These are phyloP conservation scores for Dactylonectria estremocensis DNA, from an alignment of 2,329 filamentous ascomycete species.

Conservation along the genomic window DNA sequence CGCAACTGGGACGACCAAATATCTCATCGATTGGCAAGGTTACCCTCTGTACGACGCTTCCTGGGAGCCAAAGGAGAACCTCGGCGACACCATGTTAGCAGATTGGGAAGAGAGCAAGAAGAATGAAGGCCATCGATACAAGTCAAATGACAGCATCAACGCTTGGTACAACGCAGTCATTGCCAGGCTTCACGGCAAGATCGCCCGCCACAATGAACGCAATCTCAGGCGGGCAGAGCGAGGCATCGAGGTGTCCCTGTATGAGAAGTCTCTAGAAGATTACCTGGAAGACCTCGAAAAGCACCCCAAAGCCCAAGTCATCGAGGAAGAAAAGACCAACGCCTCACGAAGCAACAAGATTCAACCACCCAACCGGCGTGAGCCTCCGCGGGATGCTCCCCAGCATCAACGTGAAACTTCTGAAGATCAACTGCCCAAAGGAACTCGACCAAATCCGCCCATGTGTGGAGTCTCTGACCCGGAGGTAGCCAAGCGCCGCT, in stretches of 20 bases:
- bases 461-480: not conserved
- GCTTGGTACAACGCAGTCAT: conserved; percentile 55
- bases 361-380: not conserved
- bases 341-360: not conserved
- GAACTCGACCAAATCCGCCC: conserved; percentile 1
- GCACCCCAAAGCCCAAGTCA: conserved; percentile 17
- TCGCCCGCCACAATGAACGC: conserved; percentile 58
- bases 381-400: not conserved
- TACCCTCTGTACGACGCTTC: conserved; percentile 54
- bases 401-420: not conserved
- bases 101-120: conserved; percentile 62
- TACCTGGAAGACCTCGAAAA: conserved; percentile 34
- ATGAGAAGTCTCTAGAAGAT: conserved; percentile 42
- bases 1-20: conserved; percentile 46
- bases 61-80: conserved; percentile 67
- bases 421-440: not conserved
- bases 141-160: conserved; percentile 56
- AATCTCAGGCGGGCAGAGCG: conserved; percentile 60
- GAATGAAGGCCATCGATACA: conserved; percentile 52
- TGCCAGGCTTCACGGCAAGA: conserved; percentile 48
- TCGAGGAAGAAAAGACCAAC: conserved; percentile 29
- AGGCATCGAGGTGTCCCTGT: conserved; percentile 51
- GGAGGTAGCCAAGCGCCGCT: conserved; percentile 10
- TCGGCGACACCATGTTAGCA: conserved; percentile 56
- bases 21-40: conserved; percentile 57